These are phyloP conservation scores for Neurospora pannonica DNA, from an alignment of 495 filamentous ascomycete genomes.

Conservation along the genomic window DNA sequence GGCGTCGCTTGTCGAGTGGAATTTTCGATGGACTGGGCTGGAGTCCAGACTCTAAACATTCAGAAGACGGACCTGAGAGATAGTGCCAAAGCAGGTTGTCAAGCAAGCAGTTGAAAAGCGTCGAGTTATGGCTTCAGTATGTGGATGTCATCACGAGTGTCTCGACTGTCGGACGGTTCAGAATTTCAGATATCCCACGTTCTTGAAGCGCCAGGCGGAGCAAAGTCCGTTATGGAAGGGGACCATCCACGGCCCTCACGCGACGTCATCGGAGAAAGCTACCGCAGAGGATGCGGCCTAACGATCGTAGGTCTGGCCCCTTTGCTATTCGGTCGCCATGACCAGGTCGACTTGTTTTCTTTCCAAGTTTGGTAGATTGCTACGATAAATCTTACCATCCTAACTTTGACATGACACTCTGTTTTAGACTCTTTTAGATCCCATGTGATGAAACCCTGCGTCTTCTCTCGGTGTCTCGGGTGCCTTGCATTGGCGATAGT, in stretches of 20 bases:
- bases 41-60: not conserved
- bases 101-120: not conserved
- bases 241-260: not conserved
- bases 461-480: not conserved
- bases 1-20: not conserved
- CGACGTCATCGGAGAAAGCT: not conserved
- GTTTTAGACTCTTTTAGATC: not conserved
- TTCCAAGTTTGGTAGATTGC: not conserved
- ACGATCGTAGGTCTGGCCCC: not conserved
- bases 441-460: not conserved
- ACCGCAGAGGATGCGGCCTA: not conserved
- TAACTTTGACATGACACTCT: not conserved
- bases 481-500: not conserved
- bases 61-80: not conserved
- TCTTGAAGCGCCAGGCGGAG: not conserved
- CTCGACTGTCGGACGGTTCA: not conserved
- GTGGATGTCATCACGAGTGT: not conserved
- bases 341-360: not conserved
- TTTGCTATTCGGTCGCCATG: not conserved
- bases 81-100: not conserved
- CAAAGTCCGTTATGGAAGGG: not conserved
- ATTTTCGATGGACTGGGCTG: not conserved
- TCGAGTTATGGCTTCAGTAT: not conserved
- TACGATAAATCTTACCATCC: not conserved
- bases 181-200: not conserved